Conservation (phyloP, 306 rosid genomes). For the Prosopis cineraria region DNA sequence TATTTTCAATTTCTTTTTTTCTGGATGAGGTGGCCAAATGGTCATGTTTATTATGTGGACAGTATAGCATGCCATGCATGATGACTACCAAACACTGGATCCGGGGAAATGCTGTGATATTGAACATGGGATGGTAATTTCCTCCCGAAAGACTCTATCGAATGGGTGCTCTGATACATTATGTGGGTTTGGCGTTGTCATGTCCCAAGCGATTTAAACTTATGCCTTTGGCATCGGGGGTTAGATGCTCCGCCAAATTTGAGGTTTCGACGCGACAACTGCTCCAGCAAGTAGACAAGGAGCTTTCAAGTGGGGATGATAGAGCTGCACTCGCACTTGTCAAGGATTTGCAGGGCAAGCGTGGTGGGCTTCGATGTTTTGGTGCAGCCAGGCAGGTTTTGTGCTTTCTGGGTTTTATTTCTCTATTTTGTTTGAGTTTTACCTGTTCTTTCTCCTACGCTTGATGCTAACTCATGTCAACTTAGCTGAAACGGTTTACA, state of each 20-base stretch:
- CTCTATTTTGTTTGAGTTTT: background rate
- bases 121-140: background rate
- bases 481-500: background rate
- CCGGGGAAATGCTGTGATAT: background rate
- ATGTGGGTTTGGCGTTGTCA: constrained; percentile 37
- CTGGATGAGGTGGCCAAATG: background rate
- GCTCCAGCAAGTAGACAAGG: constrained; percentile 67
- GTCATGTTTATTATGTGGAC: constrained; percentile 36
- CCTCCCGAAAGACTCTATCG: constrained; percentile 8
- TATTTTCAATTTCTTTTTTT: too few species aligned
- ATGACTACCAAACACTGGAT: background rate
- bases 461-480: background rate
- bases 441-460: background rate
- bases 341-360: constrained; percentile 69
- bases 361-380: constrained; percentile 73
- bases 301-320: constrained; percentile 67
- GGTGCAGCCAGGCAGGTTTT: constrained; percentile 88
- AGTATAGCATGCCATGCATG: background rate
- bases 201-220: constrained; percentile 34
- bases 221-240: constrained; percentile 17
- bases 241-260: constrained; percentile 54
- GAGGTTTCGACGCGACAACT: constrained; percentile 49
- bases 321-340: constrained; percentile 69
- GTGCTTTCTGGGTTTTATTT: background rate
- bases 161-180: constrained; percentile 49